A percentile compares a stretch with the other conserved stretches of the same genome.
phyloP scores from a whole-genome alignment of 169 alveolate genomes.

The Eimeria praecox region DNA sequence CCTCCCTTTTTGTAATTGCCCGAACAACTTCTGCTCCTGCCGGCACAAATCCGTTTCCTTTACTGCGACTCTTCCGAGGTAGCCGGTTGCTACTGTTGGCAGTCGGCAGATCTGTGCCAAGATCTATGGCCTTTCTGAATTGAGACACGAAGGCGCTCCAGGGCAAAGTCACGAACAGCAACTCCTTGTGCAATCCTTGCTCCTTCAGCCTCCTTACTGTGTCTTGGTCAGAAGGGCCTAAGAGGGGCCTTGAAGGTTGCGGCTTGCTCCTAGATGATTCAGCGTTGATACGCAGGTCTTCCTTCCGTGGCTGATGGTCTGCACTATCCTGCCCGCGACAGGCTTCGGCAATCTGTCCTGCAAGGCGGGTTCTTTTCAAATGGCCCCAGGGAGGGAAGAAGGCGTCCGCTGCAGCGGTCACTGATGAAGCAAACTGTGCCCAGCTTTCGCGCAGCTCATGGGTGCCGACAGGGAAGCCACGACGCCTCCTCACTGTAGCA shows the following conservation, averaged over 20 bases:
- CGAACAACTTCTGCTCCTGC: slow-evolving; percentile 61
- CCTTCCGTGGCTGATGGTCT: neutral
- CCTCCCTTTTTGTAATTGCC: slow-evolving; percentile 30
- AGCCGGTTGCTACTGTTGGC: neutral
- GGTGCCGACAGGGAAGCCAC: slow-evolving; percentile 25
- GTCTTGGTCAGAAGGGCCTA: neutral
- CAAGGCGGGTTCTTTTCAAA: neutral
- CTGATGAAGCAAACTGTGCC: slow-evolving; percentile 30
- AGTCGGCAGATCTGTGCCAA: neutral
- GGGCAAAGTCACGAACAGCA: slow-evolving; percentile 39
- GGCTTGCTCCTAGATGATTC: neutral
- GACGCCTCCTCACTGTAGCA: neutral
- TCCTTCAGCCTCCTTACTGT: neutral
- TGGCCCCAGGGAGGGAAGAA: slow-evolving; percentile 8
- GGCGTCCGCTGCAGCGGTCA: slow-evolving; percentile 1
- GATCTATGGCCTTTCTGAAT: slow-evolving; percentile 1
- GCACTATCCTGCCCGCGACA: neutral
- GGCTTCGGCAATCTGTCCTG: neutral
- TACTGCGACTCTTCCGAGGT: neutral
- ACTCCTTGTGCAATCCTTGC: neutral
- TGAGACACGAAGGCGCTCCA: slow-evolving; percentile 41
- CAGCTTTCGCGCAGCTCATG: slow-evolving; percentile 31
- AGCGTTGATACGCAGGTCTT: neutral
- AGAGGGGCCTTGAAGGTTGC: neutral
- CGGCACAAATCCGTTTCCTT: slow-evolving; percentile 29